Conservation (phyloP, 202 grass and related monocot genomes). For the Schoenoplectus triqueter region DNA sequence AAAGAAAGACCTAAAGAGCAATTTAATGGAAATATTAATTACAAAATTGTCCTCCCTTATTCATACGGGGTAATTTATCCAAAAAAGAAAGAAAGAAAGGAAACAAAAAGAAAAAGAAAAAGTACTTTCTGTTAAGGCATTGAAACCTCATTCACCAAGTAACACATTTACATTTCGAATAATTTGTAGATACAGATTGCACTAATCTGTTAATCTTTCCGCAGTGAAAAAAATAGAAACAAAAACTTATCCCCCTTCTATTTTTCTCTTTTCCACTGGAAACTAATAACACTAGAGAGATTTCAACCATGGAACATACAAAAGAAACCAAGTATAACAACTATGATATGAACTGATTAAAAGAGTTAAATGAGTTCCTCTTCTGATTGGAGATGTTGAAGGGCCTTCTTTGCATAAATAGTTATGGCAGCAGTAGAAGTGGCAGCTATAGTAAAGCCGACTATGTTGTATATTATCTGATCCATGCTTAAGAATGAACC, state of each 20-base stretch:
- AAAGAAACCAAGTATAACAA: conserved; percentile 25
- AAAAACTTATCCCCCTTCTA: conserved; percentile 2
- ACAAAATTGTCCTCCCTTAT: neutral
- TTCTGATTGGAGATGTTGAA: conserved; percentile 74
- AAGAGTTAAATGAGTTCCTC: conserved; percentile 55
- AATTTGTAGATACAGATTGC: conserved; percentile 24
- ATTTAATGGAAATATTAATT: neutral
- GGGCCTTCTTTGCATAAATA: conserved; percentile 84
- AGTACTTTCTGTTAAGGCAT: neutral
- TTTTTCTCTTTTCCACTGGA: conserved; percentile 7
- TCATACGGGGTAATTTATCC: neutral
- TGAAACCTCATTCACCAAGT: conserved; percentile 18
- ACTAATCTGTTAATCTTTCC: conserved; percentile 32
- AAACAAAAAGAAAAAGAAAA: neutral
- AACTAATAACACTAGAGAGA: conserved; percentile 32
- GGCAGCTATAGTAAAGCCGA: conserved; percentile 71
- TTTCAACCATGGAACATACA: conserved; percentile 25
- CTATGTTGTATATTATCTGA: conserved; percentile 78
- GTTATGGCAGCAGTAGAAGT: conserved; percentile 88
- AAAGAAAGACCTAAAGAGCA: neutral
- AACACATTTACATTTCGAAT: conserved; percentile 42
- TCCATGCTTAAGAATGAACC: conserved; percentile 80
- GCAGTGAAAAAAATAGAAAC: neutral
- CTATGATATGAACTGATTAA: conserved; percentile 39
- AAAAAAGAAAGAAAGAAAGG: neutral